These are phyloP conservation scores for Calophaca sinica DNA, from an alignment of 306 rosid species.

Conservation along the genomic window DNA sequence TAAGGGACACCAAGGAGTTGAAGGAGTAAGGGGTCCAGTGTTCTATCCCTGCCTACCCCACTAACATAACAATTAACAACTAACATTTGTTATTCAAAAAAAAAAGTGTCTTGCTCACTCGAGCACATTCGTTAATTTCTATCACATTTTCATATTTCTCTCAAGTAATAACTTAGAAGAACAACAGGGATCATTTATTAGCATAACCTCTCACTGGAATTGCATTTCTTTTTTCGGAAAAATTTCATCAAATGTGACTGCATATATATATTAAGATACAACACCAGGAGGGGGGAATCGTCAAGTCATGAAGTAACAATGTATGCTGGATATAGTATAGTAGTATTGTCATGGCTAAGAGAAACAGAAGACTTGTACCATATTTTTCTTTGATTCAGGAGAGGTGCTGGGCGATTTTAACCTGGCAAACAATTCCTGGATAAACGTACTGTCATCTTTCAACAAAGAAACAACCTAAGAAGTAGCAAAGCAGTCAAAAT, in stretches of 20 bases:
- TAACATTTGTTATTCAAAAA: no score
- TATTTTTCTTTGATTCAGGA: constrained; percentile 75
- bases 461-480: constrained; percentile 86
- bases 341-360: constrained; percentile 23
- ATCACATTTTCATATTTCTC: background rate
- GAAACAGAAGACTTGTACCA: constrained; percentile 58
- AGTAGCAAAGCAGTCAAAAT: constrained; percentile 40
- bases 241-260: constrained; percentile 48
- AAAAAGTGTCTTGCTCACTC: no score
- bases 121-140: no score
- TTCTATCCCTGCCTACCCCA: no score
- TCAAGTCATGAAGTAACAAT: constrained; percentile 32
- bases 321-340: constrained; percentile 2
- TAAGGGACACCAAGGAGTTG: no score
- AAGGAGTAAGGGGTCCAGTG: no score
- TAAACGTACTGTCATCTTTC: constrained; percentile 85
- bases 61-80: no score
- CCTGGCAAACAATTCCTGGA: constrained; percentile 88
- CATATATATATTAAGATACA: constrained; percentile 45
- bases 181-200: constrained; percentile 41
- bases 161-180: constrained; percentile 43
- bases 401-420: constrained; percentile 70
- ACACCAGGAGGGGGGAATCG: constrained; percentile 36
- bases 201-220: constrained; percentile 49
- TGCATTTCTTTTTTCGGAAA: constrained; percentile 42